Evolutionary conservation across 352 stramenopile species (phyloP), one percentile per base, ranked within the genome.

Genomic region (Blastocystis sp.): DNA sequence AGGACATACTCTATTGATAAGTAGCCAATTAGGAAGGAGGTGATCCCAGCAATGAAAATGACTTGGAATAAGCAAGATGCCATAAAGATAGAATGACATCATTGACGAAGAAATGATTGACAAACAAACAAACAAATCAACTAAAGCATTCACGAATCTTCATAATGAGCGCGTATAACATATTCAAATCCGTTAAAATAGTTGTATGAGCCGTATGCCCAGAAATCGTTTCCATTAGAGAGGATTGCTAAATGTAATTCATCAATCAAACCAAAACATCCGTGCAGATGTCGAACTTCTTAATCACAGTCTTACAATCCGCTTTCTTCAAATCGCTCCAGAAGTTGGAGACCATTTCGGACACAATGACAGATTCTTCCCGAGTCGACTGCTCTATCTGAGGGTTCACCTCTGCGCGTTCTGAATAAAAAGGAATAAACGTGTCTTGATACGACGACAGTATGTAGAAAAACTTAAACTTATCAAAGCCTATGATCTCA

Each of bases 401-500:
- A 4, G 47, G 73, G 16, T 9, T 69, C 11, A 85, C 30, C 56
- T 85, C 73, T 2, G 55, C 73, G 3, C 73, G 73, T 24, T 85
- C 73, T 4, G 73, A 85, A 43, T 85, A 85, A 55, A 85, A 85
- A 26, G 73, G 73, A 43, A 85, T 85, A 41, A 66, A 85, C 8
- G 73, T 85, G 50, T 85, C 73, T 45, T 85, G 73, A n/a, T 85
- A 85, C 9, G 73, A 85, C 16, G 73, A 85, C 13, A 85, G 26
- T 3, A 85, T 39, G 39, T 85, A 85, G 11, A 68, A 20, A 37
- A 69, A 85, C 41, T 69, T 66, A 43, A 85, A 85, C 53, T 13
- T 2, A 24, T 65, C 20, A 1, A 85, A 26, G 0, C 45, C 73
- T 85, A 85, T 43, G 39, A 18, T n/a, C 13, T 85, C 20, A 85